phyloP scores from a whole-genome alignment of 495 filamentous ascomycete species.

The Trichoderma gamsii region DNA sequence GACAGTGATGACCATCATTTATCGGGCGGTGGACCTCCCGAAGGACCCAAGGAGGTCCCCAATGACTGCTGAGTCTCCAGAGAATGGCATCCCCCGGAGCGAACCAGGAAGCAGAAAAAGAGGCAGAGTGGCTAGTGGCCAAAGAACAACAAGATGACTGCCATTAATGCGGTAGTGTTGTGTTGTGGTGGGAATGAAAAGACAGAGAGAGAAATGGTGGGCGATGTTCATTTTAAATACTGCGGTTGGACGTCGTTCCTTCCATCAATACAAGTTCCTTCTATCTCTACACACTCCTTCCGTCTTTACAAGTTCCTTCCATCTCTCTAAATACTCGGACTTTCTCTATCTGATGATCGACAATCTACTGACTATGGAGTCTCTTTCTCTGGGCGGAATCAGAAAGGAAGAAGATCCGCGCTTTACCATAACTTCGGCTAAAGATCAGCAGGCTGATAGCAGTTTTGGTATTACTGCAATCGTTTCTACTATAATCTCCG shows the following conservation, averaged over 20 bases:
- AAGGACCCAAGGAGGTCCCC: background rate
- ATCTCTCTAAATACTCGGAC: too few relatives aligned
- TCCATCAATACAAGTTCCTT: too few relatives aligned
- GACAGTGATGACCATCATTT: slow-evolving; percentile 4
- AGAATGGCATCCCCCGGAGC: background rate
- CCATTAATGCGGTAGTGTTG: too few relatives aligned
- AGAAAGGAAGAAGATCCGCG: too few relatives aligned
- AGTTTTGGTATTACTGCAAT: too few relatives aligned
- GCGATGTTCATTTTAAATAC: background rate
- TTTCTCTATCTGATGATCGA: too few relatives aligned
- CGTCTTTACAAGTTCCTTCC: background rate
- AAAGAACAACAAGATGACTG: background rate
- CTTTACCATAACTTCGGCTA: too few relatives aligned
- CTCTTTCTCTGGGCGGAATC: too few relatives aligned
- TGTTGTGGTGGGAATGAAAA: background rate
- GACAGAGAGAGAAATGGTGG: background rate
- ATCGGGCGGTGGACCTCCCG: background rate
- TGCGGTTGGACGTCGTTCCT: background rate
- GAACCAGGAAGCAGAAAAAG: background rate
- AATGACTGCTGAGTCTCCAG: slow-evolving; percentile 1
- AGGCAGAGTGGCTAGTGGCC: background rate
- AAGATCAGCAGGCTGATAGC: too few relatives aligned
- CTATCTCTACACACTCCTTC: background rate
- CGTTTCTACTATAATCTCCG: too few relatives aligned
- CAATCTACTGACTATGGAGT: too few relatives aligned